Conservation (phyloP, 805 yeast genomes). For the Candida suzukii region DNA sequence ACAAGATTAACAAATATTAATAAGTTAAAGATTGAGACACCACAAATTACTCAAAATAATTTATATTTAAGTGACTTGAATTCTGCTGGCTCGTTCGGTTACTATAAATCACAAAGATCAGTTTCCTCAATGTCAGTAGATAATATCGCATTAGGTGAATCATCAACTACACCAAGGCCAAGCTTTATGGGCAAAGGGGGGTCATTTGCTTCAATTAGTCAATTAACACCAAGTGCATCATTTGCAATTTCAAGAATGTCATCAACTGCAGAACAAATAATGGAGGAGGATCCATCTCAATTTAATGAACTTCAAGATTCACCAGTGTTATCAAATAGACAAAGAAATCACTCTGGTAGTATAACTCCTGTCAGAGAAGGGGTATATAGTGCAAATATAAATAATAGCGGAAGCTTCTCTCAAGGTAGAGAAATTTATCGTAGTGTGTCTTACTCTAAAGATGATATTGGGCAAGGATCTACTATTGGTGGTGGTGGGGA, state of each 20-base stretch:
- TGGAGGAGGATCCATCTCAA: not conserved
- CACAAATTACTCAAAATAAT: slow-evolving; percentile 1
- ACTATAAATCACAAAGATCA: slow-evolving; percentile 15
- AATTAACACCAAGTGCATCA: slow-evolving; percentile 2
- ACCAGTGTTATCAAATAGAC: not conserved
- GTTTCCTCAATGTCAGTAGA: slow-evolving; percentile 17
- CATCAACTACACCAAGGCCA: slow-evolving; percentile 37
- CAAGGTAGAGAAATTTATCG: not conserved
- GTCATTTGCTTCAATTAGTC: slow-evolving; percentile 9
- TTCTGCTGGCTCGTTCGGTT: slow-evolving; percentile 16
- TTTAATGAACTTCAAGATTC: not conserved
- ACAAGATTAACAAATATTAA: slow-evolving; percentile 7
- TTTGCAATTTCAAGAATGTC: not conserved
- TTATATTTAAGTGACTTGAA: slow-evolving; percentile 26
- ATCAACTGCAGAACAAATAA: not conserved
- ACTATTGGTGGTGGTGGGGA: slow-evolving; percentile 12
- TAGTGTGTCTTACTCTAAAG: slow-evolving; percentile 2
- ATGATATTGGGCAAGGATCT: slow-evolving; percentile 16
- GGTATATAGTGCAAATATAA: not conserved
- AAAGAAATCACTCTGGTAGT: not conserved
- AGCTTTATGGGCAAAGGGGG: slow-evolving; percentile 1
- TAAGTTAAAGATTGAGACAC: slow-evolving; percentile 8
- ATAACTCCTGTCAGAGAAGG: not conserved
- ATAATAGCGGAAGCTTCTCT: not conserved
- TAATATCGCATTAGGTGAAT: slow-evolving; percentile 38